phyloP scores from a whole-genome alignment of 352 stramenopile genomes.

The Phytophthora meadii region DNA sequence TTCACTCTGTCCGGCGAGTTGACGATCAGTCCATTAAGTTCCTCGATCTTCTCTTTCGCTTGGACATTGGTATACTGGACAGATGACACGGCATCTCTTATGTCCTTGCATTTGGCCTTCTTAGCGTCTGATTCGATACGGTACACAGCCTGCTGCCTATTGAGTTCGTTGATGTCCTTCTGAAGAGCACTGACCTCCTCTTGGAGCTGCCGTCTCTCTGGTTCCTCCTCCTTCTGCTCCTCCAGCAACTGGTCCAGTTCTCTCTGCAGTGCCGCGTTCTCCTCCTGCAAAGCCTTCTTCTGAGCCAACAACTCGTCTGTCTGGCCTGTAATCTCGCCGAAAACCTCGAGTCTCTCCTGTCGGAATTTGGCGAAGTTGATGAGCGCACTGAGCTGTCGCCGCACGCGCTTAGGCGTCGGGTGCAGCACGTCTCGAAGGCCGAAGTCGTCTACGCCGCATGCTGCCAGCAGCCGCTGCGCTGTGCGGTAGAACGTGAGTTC shows the following conservation, averaged over 20 bases:
- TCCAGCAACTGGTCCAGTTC: slow-evolving; percentile 69
- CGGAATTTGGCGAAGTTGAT: slow-evolving; percentile 99
- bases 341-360: slow-evolving; percentile 91
- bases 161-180: slow-evolving; percentile 90
- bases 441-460: slow-evolving; percentile 96
- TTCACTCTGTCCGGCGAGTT: slow-evolving; percentile 90
- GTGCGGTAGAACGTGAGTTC: slow-evolving; percentile 94
- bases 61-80: slow-evolving; percentile 87
- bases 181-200: slow-evolving; percentile 87
- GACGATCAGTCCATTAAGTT: slow-evolving; percentile 87
- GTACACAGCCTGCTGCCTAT: slow-evolving; percentile 90
- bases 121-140: slow-evolving; percentile 84
- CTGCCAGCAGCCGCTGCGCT: slow-evolving; percentile 88
- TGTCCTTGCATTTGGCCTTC: slow-evolving; percentile 76
- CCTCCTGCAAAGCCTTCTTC: slow-evolving; percentile 61
- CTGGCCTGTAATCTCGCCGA: slow-evolving; percentile 82
- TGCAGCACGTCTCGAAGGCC: slow-evolving; percentile 91
- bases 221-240: slow-evolving; percentile 61
- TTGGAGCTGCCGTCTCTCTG: slow-evolving; percentile 68
- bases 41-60: slow-evolving; percentile 78
- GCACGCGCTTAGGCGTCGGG: slow-evolving; percentile 91
- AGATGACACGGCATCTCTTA: slow-evolving; percentile 82
- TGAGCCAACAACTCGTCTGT: slow-evolving; percentile 64
- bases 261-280: slow-evolving; percentile 64
- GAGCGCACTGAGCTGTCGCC: slow-evolving; percentile 93